These are phyloP conservation scores for Pestalotiopsis sp. DNA, from an alignment of 2,329 filamentous ascomycete species.

Conservation along the genomic window DNA sequence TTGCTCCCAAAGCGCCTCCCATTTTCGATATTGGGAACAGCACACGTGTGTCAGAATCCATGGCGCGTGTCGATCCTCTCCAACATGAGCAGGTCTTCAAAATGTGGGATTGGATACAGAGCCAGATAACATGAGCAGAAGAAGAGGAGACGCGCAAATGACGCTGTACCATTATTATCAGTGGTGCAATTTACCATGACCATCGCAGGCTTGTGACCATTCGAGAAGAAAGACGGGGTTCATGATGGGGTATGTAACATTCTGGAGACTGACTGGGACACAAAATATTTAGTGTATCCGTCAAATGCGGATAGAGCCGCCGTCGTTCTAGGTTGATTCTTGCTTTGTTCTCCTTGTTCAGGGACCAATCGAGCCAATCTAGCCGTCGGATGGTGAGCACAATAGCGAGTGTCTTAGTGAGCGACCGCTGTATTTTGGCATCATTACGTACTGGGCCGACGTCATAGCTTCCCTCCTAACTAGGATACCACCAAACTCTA, in stretches of 20 bases:
- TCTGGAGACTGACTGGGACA: not conserved
- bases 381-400: not conserved
- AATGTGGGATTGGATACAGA: slow-evolving; percentile 9
- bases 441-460: not conserved
- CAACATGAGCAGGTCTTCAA: not conserved
- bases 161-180: not conserved
- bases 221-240: not conserved
- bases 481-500: not conserved
- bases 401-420: not conserved
- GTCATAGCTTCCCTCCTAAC: not conserved
- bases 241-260: not conserved
- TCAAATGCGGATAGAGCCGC: not conserved
- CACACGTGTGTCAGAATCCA: not conserved
- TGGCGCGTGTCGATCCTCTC: not conserved
- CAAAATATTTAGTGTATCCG: not conserved
- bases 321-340: not conserved
- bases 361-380: not conserved
- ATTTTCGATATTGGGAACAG: not conserved
- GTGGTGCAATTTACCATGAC: not conserved
- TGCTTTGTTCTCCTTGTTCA: not conserved
- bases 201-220: not conserved
- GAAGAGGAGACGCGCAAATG: not conserved
- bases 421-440: not conserved
- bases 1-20: not conserved
- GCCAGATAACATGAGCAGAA: not conserved